Percentiles rank a stretch among this genome's conserved stretches.
These are phyloP conservation scores for Pseudogymnoascus sp. DNA, from an alignment of 2,329 filamentous ascomycete species.

Conservation along the genomic window DNA sequence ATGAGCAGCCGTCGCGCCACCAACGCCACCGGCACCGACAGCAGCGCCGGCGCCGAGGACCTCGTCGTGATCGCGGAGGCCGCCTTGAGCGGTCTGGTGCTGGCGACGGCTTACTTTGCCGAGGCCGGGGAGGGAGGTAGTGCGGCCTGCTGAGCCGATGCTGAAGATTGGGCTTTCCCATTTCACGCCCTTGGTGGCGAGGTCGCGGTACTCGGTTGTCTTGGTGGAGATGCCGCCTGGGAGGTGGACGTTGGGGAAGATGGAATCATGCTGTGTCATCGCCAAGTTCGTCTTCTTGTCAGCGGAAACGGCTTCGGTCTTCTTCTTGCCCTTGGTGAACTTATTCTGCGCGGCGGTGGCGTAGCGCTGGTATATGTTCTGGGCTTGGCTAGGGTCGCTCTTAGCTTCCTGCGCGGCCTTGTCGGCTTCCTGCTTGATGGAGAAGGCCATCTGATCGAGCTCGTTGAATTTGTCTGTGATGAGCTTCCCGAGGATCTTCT, in stretches of 20 bases:
- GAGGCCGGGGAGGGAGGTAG: constrained; percentile 57
- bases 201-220: constrained; percentile 85
- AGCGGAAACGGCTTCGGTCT: constrained; percentile 58
- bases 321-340: constrained; percentile 65
- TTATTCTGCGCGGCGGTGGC: constrained; percentile 65
- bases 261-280: constrained; percentile 79
- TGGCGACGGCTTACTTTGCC: constrained; percentile 47
- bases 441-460: constrained; percentile 62
- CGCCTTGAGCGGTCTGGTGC: constrained; percentile 20
- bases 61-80: constrained; percentile 16
- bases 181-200: constrained; percentile 77
- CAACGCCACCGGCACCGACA: background rate
- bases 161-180: constrained; percentile 95
- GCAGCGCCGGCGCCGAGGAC: background rate
- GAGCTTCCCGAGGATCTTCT: constrained; percentile 82
- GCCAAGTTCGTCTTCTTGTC: constrained; percentile 73
- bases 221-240: constrained; percentile 86
- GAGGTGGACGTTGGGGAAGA: constrained; percentile 81
- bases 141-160: constrained; percentile 68
- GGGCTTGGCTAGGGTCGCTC: constrained; percentile 60
- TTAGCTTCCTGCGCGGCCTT: constrained; percentile 57
- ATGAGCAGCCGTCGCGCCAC: background rate
- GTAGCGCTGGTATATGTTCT: constrained; percentile 84
- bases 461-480: constrained; percentile 75
- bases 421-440: constrained; percentile 76